Base-by-base conservation (phyloP, 1,284 basidiomycete species). In the Tausonia pullulans region DNA sequence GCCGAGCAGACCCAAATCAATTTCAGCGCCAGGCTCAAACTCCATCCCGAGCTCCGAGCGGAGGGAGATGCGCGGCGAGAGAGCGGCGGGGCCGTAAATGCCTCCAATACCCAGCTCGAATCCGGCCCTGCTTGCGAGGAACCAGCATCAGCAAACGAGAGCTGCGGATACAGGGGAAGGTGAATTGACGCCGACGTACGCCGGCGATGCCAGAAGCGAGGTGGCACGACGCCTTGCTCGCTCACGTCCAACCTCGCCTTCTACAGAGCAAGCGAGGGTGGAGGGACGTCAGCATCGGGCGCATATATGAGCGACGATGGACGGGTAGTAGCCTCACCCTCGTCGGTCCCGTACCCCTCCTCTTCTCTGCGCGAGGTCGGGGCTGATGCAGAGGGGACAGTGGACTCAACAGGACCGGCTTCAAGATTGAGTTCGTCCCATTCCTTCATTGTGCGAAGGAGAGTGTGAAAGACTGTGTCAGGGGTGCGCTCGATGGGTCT, bases 161-260 rank as follows among this genome's bases (percentile, higher is more conserved):
- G 46, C 13, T 7, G 60, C 27, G 39, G 54, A n/a, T 41, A 41
- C 11, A 5, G 16, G n/a, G 46, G 45, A 27, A 8, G 39, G 40
- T 14, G 43, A n/a, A 44, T 1, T 40, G 10, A n/a, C 27, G 27
- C 27, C 27, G 27, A 27, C 27, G 27, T 27, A 27, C 27, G 27
- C 27, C 27, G 27, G 27, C 27, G 27, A 16, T 13, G 41, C 13
- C 14, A 58, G 43, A 43, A 16, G 44, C 6, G 39, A 43, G 46
- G 13, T 14, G 41, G 11, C 43, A 41, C 16, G 41, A 40, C 4
- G 57, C 40, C 43, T 16, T 57, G 55, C 9, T 14, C 58, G 39
- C 27, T 53, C 60, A 61, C 54, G 7, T 40, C 55, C 41, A 7
- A 73, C 60, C 3, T 71, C 68, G 6, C 62, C 68, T 14, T 72